Percentiles rank a stretch among this genome's conserved stretches.
phyloP scores from a whole-genome alignment of 2,329 filamentous ascomycete genomes.

The Ustulina deusta region DNA sequence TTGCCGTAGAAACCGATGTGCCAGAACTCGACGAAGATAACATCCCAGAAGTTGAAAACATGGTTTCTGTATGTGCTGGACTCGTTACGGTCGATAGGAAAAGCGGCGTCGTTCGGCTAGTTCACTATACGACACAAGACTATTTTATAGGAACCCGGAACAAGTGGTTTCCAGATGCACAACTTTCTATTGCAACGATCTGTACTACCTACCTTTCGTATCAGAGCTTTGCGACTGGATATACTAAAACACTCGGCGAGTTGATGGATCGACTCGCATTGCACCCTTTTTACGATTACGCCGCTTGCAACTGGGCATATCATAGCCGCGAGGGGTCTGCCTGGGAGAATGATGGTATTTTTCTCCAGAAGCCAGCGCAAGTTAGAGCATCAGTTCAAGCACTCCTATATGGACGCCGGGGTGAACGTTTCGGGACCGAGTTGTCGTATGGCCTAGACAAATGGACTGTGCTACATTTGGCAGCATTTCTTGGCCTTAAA shows the following conservation, averaged over 20 bases:
- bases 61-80: slow-evolving; percentile 57
- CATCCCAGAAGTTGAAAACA: slow-evolving; percentile 49
- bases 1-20: slow-evolving; percentile 53
- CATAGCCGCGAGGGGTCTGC: slow-evolving; percentile 4
- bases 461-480: slow-evolving; percentile 16
- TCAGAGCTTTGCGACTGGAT: slow-evolving; percentile 10
- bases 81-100: slow-evolving; percentile 57
- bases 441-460: neutral
- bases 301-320: slow-evolving; percentile 23
- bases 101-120: slow-evolving; percentile 56
- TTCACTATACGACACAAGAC: slow-evolving; percentile 61
- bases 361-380: slow-evolving; percentile 17
- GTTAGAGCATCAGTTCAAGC: slow-evolving; percentile 23
- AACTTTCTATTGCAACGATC: slow-evolving; percentile 7
- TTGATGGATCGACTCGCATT: slow-evolving; percentile 10
- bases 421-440: neutral
- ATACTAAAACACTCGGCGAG: neutral
- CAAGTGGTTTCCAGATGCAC: slow-evolving; percentile 51
- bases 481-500: slow-evolving; percentile 15
- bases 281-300: slow-evolving; percentile 27
- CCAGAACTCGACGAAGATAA: slow-evolving; percentile 52
- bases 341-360: slow-evolving; percentile 9
- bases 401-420: neutral
- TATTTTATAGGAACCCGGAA: slow-evolving; percentile 54
- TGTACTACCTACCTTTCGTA: slow-evolving; percentile 31